These are phyloP conservation scores for Leccinum olivaceopallidum DNA, from an alignment of 768 basidiomycete genomes.

Conservation along the genomic window DNA sequence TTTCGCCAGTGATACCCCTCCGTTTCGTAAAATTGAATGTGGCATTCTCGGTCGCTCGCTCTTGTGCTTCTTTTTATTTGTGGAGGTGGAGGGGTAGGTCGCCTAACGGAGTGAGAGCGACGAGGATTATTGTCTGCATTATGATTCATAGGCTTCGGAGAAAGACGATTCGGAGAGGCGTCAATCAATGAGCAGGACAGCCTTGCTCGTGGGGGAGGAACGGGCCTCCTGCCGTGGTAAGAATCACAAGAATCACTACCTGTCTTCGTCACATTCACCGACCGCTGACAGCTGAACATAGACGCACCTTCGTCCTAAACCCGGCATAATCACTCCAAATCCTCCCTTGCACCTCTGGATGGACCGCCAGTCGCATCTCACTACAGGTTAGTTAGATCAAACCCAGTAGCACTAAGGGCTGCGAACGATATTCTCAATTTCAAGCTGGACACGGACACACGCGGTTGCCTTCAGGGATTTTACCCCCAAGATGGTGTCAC, in stretches of 20 bases:
- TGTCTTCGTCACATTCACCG: no score
- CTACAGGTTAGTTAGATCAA: slow-evolving; percentile 28
- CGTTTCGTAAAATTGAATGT: slow-evolving; percentile 95
- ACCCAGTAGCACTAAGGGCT: slow-evolving; percentile 18
- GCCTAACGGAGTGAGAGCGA: no score
- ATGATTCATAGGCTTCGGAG: neutral
- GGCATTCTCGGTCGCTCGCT: slow-evolving; percentile 90
- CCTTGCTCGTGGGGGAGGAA: neutral
- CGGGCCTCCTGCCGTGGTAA: neutral
- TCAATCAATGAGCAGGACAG: neutral
- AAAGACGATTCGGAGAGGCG: neutral
- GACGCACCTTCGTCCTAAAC: slow-evolving; percentile 75
- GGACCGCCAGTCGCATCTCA: slow-evolving; percentile 69
- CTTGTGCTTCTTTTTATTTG: slow-evolving; percentile 66
- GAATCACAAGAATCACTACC: neutral
- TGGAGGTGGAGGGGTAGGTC: no score
- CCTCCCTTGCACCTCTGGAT: slow-evolving; percentile 61
- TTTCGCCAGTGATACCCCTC: slow-evolving; percentile 90
- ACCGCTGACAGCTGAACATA: neutral
- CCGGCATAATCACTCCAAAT: slow-evolving; percentile 89
- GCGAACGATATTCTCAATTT: slow-evolving; percentile 63
- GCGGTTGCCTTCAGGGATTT: slow-evolving; percentile 62
- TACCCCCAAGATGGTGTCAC: slow-evolving; percentile 50
- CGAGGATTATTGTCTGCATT: no score
- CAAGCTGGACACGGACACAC: slow-evolving; percentile 60